These are phyloP conservation scores for Leccinum sublutescens DNA, from an alignment of 768 basidiomycete species.

Conservation along the genomic window DNA sequence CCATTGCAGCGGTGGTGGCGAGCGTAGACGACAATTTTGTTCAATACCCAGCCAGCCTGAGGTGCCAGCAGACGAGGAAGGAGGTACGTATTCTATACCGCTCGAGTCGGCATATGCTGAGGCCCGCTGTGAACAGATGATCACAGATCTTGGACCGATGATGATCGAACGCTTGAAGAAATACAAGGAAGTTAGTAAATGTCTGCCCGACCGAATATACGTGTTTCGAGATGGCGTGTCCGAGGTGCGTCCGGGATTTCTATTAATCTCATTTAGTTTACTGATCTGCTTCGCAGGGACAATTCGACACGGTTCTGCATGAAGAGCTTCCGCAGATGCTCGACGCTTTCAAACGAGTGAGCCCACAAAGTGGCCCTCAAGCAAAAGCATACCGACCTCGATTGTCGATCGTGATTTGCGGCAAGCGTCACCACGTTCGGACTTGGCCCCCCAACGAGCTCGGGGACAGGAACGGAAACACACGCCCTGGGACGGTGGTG, in stretches of 20 bases:
- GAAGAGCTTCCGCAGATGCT: constrained; percentile 64
- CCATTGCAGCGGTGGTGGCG: too few species aligned
- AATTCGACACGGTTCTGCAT: constrained; percentile 60
- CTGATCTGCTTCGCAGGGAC: constrained; percentile 48
- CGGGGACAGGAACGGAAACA: constrained; percentile 63
- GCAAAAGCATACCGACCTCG: constrained; percentile 53
- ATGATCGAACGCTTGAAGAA: constrained; percentile 63
- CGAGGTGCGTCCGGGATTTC: constrained; percentile 45
- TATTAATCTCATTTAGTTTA: neutral
- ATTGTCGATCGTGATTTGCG: constrained; percentile 76
- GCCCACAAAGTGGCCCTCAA: constrained; percentile 41
- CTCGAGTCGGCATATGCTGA: neutral
- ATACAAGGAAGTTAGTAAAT: constrained; percentile 54
- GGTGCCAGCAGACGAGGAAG: too few species aligned
- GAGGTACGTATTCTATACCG: too few species aligned
- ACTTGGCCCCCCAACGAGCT: constrained; percentile 54
- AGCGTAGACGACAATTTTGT: too few species aligned
- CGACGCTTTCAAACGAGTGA: constrained; percentile 52
- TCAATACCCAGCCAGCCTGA: too few species aligned
- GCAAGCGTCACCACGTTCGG: constrained; percentile 62
- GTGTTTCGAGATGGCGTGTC: constrained; percentile 84
- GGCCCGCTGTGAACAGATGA: constrained; percentile 50
- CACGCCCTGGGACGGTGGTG: constrained; percentile 75
- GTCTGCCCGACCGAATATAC: constrained; percentile 64
- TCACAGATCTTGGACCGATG: constrained; percentile 64